Percentiles rank a stretch among this genome's conserved stretches.
These are phyloP conservation scores for Fusarium kyushuense DNA, from an alignment of 2,329 filamentous ascomycete genomes.

Conservation along the genomic window DNA sequence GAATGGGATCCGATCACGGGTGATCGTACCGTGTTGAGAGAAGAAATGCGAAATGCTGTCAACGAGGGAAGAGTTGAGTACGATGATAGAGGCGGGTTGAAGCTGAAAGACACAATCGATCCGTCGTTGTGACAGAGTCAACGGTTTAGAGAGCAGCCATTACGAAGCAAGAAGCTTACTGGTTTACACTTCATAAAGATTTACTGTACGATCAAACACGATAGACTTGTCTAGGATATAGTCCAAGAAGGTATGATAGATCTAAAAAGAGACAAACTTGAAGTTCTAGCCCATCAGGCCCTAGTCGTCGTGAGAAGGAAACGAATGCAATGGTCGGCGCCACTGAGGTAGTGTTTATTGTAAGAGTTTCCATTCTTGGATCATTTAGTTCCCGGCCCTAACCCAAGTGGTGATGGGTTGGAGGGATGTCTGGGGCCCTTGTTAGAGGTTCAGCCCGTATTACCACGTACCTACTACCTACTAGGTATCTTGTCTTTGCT, in stretches of 20 bases:
- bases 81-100: conserved; percentile 62
- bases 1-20: conserved; percentile 82
- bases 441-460: conserved; percentile 7
- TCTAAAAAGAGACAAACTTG: not conserved
- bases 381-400: conserved; percentile 37
- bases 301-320: not conserved
- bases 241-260: not conserved
- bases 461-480: not conserved
- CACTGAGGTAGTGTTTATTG: conserved; percentile 34
- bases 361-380: conserved; percentile 41
- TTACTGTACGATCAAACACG: not conserved
- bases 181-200: not conserved
- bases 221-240: not conserved
- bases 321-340: conserved; percentile 13
- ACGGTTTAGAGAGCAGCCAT: not conserved
- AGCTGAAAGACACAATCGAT: conserved; percentile 48
- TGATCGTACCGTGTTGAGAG: conserved; percentile 64
- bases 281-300: conserved; percentile 1
- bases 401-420: conserved; percentile 24
- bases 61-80: conserved; percentile 68
- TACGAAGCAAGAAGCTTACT: conserved; percentile 5
- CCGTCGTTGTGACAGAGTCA: not conserved
- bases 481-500: conserved; percentile 1
- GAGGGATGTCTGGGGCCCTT: conserved; percentile 33
- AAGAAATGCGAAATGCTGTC: conserved; percentile 67